Evolutionary conservation across 2,329 filamentous ascomycete genomes (phyloP), one percentile per base, ranked within the genome.

Genomic region (Aspergillus brunneoviolaceus): DNA sequence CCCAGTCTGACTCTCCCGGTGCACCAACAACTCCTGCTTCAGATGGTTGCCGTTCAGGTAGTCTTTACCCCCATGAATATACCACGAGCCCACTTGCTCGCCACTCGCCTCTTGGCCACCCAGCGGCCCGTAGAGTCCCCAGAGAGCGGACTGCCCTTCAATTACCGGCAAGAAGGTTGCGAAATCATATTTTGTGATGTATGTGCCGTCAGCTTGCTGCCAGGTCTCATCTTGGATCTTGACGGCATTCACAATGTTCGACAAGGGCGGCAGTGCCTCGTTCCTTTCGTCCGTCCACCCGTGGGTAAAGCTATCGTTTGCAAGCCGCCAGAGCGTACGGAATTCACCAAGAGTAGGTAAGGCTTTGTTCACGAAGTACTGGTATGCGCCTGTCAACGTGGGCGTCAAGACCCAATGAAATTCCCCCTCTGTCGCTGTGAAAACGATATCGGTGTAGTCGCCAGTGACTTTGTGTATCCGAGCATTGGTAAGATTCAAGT

Each of bases 151-250:
- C 33, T 35, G 11, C 11, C 33, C 33, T 35, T 35, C 33, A 35
- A 35, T 6, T 12, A 35, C 33, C 33, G 33, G 33, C 33, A 35
- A 35, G 33, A 35, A 78, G 3, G 70, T 72, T 14, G 75, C 77
- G 68, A 79, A 80, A 57, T 81, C 77, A 60, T 85, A 84, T 70
- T 85, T 84, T 2, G 80, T 83, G 60, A 85, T 75, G 59, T 81
- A 84, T 0, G 72, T 74, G 0, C 81, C 81, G 52, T 82, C 79
- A 0, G 73, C 73, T 29, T 72, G 76, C 55, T 79, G 73, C 80
- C 81, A 84, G 1, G 82, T 84, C 71, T 84, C 81, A 67, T 84
- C 82, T 64, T 84, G 81, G 4, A 84, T 79, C 49, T 83, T 83
- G 12, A 78, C 81, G 11, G 76, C 74, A 5, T 65, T 69, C 3